phyloP scores from a whole-genome alignment of 257 asterid genomes.

The Solanum paucissectum region DNA sequence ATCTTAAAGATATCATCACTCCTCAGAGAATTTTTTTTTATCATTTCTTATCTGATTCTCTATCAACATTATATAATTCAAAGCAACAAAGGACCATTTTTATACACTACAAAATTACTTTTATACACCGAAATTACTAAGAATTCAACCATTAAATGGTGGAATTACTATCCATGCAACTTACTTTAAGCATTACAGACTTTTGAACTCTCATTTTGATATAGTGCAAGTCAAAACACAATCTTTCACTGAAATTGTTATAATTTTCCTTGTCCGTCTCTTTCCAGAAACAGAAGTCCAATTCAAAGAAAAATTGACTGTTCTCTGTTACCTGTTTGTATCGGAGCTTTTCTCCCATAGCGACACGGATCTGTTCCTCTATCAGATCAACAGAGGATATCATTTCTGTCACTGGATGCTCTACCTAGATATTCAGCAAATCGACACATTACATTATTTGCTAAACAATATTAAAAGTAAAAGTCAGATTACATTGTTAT shows the following conservation, averaged over 20 bases:
- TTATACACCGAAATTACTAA: background rate
- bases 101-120: background rate
- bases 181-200: background rate
- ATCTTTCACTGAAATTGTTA: background rate
- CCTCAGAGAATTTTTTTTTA: background rate
- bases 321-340: slow-evolving; percentile 51
- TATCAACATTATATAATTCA: background rate
- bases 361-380: slow-evolving; percentile 96
- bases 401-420: slow-evolving; percentile 99
- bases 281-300: background rate
- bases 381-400: slow-evolving; percentile 94
- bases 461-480: background rate
- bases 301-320: background rate
- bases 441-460: background rate
- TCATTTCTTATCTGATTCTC: background rate
- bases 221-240: background rate
- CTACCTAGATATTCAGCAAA: slow-evolving; percentile 47
- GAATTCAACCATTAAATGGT: background rate
- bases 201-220: background rate
- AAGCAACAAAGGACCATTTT: background rate
- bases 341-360: slow-evolving; percentile 85
- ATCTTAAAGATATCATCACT: background rate
- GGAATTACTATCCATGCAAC: background rate
- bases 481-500: background rate
- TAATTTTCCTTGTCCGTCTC: background rate